These are phyloP conservation scores for Paramecium bursaria DNA, from an alignment of 73 alveolate species.

Conservation along the genomic window DNA sequence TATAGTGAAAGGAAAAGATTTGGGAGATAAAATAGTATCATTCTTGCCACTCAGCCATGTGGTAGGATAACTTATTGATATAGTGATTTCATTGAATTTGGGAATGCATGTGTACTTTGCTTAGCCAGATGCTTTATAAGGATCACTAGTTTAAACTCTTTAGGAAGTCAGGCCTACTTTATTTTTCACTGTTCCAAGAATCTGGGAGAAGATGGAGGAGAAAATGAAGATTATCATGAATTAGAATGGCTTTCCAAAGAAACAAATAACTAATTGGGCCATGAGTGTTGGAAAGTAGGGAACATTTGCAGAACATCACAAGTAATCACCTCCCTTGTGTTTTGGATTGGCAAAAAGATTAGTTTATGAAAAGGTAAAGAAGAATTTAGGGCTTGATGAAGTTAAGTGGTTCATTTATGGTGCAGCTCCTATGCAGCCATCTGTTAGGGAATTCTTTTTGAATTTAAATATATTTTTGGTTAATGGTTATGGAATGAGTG, in stretches of 20 bases:
- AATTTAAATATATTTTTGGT: conserved; percentile 66
- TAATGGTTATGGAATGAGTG: conserved; percentile 76
- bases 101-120: conserved; percentile 72
- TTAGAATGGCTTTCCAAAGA: conserved; percentile 28
- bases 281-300: conserved; percentile 67
- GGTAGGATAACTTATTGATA: conserved; percentile 72
- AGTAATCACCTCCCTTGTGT: conserved; percentile 59
- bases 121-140: conserved; percentile 74
- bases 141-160: conserved; percentile 71
- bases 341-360: conserved; percentile 70
- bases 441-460: conserved; percentile 70
- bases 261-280: conserved; percentile 76
- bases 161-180: conserved; percentile 75
- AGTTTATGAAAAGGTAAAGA: conserved; percentile 62
- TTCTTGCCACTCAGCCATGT: conserved; percentile 78
- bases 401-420: conserved; percentile 63
- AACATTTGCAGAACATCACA: conserved; percentile 32
- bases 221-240: conserved; percentile 66
- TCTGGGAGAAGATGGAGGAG: conserved; percentile 83
- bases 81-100: conserved; percentile 19
- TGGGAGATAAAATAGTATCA: conserved; percentile 67
- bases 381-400: conserved; percentile 72
- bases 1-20: background rate
- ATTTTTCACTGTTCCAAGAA: conserved; percentile 82
- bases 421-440: conserved; percentile 74